Evolutionary conservation across 2,329 filamentous ascomycete genomes (phyloP).

Genomic region (Magnaporthiopsis rhizophila): DNA sequence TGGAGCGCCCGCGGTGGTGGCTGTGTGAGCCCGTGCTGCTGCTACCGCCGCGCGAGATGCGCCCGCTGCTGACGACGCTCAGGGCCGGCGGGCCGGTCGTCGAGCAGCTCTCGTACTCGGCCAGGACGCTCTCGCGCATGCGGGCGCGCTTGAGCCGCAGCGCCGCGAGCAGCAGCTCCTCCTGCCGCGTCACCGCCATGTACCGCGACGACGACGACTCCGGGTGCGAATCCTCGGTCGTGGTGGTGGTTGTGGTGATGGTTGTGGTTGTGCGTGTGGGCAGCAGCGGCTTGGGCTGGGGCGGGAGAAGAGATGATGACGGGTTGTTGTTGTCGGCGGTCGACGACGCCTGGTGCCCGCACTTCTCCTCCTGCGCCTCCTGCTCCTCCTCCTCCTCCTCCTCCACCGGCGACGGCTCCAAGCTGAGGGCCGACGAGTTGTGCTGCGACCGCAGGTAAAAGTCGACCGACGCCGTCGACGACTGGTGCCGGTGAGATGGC

Average conservation of each 20-base stretch:
- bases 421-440: constrained; percentile 9
- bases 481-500: not conserved
- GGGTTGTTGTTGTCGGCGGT: constrained; percentile 10
- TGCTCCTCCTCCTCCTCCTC: not conserved
- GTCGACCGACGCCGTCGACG: constrained; percentile 35
- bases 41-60: not conserved
- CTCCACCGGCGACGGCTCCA: not conserved
- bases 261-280: constrained; percentile 8
- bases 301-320: constrained; percentile 24
- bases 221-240: constrained; percentile 23
- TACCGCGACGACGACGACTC: constrained; percentile 18
- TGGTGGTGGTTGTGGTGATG: constrained; percentile 12
- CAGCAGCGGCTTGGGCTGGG: constrained; percentile 12
- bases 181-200: constrained; percentile 50
- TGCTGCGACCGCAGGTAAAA: constrained; percentile 33
- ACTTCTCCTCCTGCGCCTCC: not conserved
- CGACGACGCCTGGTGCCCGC: not conserved
- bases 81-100: not conserved
- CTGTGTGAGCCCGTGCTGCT: too few species aligned
- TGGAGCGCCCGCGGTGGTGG: constrained; percentile 1
- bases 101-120: constrained; percentile 31
- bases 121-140: constrained; percentile 41
- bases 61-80: not conserved
- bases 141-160: constrained; percentile 47
- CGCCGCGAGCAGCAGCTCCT: constrained; percentile 50